Evolutionary conservation across 2,329 filamentous ascomycete genomes (phyloP), one percentile per base, ranked within the genome.

Genomic region (Penicillium decumbens): DNA sequence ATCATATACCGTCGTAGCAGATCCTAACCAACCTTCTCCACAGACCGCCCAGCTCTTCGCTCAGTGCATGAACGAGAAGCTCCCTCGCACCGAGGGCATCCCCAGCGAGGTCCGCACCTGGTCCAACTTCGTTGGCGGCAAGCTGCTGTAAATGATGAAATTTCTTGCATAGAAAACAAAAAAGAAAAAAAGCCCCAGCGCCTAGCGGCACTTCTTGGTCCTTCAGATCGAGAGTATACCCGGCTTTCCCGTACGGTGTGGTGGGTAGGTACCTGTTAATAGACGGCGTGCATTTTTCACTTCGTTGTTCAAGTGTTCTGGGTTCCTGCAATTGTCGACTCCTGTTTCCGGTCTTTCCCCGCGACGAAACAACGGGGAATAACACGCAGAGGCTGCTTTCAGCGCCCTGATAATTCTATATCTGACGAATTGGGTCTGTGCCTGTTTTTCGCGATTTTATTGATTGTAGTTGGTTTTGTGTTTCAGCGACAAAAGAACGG

Each of bases 41-140:
- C 58, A 96, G 90, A 98, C 93, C 61, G 92, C 93, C 53, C 85
- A 93, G 58, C 87, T 97, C 63, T 97, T 97, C 66, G 90, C 93
- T 54, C 88, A 89, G 72, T 97, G 93, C 75, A 95, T 98, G 89
- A 93, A 80, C 74, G 88, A 90, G 80, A 98, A 97, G 79, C 80
- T 98, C 43, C 93, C 93, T 54, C 84, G 89, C 64, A 76, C 82
- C 54, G 89, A 93, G 68, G 92, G 90, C 46, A 92, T 96, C 57
- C 93, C 93, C 41, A 77, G 82, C 41, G 93, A 98, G 75, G 93
- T 97, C 65, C 85, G 87, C 70, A 85, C 85, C 66, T 98, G 93
- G 93, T 95, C 89, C 59, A 86, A 97, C 65, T 98, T 97, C 72
- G 87, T 95, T 64, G 90, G 90, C 58, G 85, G 86, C 64, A 75